Evolutionary conservation across 1,139 yeast genomes (phyloP), one percentile per base, ranked within the genome.

Genomic region (Yamadazyma atlantica): DNA sequence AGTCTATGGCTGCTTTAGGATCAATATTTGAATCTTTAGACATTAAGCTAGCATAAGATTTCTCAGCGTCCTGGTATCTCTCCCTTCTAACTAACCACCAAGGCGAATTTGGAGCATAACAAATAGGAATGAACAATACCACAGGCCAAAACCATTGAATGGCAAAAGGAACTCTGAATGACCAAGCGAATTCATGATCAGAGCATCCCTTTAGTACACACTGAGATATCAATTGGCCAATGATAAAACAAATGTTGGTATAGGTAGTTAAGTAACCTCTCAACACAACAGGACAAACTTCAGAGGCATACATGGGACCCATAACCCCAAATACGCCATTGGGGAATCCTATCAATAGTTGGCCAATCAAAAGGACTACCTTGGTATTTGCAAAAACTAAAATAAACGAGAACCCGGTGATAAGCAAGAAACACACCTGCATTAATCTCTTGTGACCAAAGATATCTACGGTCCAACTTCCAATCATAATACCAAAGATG

Each of bases 261-360:
- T 61, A 66, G 32, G 68, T 60, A 28, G 76, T 66, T 45, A 72
- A 55, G 40, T 66, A 64, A 30, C 60, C 60, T 43, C 77, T 63
- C 42, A 72, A 56, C 4, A 61, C 63, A 2, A 66, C 53, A 0
- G 76, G 77, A 39, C 70, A 62, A 14, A 70, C 71, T 42, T 72
- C 77, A 9, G 73, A 58, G 6, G 76, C 72, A 41, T 71, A 71
- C 3, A 74, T 56, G 6, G 69, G 66, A 1, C 71, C 59, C 47
- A 71, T 53, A 3, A 73, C 65, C 38, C 64, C 70, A 49, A 69
- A 69, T 4, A 63, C 62, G 35, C 76, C 76, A 72, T 73, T 69
- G 14, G 69, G 62, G 22, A 68, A 37, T 34, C 77, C 76, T 39
- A 64, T 51, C n/a, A 72, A 53, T n/a, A 70, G 46, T 46, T 70